Base-by-base conservation (phyloP, 1,284 basidiomycete species). In the Vanrija sp. region DNA sequence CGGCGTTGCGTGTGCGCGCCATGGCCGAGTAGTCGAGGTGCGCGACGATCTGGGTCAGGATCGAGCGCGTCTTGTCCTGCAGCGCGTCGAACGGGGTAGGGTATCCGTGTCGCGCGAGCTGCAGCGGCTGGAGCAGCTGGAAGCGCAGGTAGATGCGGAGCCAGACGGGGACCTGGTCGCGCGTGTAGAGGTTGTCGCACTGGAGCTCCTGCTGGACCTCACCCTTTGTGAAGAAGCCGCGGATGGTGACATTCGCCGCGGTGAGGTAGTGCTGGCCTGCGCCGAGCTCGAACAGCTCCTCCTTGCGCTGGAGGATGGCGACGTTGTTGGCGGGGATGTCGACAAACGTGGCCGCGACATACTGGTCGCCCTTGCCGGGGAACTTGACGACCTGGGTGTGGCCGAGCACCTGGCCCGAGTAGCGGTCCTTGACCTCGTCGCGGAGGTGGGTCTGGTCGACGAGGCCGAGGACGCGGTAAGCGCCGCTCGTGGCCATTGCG, bases 51-150 rank as follows among this genome's bases (percentile, higher is more conserved):
- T 57, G 56, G 8, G 56, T 57, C 16, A 57, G 52, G 18, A 57
- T 57, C 15, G 48, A 51, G 43, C 56, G 52, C 7, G 56, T 53
- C 56, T 57, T 57, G 49, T 57, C 56, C 56, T 57, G 48, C n/a
- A 57, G 56, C 19, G 56, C 56, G 37, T 57, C 56, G 36, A 57
- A 57, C 1, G 56, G 56, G 1, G 56, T 54, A 1, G 48, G 41
- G 42, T 57, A 57, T 16, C 56, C 56, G 49, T 57, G 56, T 24
- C 46, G 45, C 2, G 56, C 52, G 15, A 57, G 56, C 42, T 41
- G 41, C 22, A 57, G 41, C 0, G 56, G 56, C 15, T 51, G 18
- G 41, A 37, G 27, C 4, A 57, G 56, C 51, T 57, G 37, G 49
- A 51, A 57, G 27, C 56, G 51, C 12, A 57, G 51, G 52, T 57